Percentiles rank a stretch among this genome's conserved stretches.
Conservation (phyloP, 192 early-diverging fungal genomes). For the Rhizophagus sp. region DNA sequence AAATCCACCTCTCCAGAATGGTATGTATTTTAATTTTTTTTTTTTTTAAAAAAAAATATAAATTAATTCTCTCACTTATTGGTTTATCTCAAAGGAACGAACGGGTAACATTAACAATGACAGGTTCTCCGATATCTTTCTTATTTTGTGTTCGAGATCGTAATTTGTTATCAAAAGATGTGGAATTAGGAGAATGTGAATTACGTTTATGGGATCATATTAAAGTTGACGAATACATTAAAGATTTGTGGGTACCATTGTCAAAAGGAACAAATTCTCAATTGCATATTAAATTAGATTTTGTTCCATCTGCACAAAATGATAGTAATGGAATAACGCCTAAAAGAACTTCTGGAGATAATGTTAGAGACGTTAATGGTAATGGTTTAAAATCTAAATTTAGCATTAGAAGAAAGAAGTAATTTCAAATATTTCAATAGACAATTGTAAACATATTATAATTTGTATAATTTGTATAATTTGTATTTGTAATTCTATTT, state of each 20-base stretch:
- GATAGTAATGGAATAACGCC: no score
- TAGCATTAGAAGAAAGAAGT: not conserved
- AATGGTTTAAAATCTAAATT: not conserved
- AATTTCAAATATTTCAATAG: not conserved
- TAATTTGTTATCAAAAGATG: conserved; percentile 63
- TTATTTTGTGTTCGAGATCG: conserved; percentile 69
- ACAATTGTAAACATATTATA: no score
- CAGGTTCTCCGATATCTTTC: conserved; percentile 41
- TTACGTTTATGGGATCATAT: conserved; percentile 56
- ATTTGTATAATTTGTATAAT: no score
- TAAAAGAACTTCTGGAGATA: not conserved
- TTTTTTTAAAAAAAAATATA: not conserved
- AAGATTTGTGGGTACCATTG: conserved; percentile 38
- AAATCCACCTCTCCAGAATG: conserved; percentile 68
- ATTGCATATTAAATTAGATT: conserved; percentile 16
- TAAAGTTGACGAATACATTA: conserved; percentile 22
- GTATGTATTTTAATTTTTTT: conserved; percentile 44
- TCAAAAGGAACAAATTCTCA: not conserved
- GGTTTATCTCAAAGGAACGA: not conserved
- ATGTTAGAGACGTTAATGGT: not conserved
- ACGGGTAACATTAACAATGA: conserved; percentile 10
- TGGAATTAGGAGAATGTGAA: conserved; percentile 63
- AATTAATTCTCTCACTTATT: not conserved
- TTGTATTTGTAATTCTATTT: no score
- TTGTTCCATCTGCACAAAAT: not conserved